A percentile compares a stretch with the other conserved stretches of the same genome.
These are phyloP conservation scores for Corchorus olitorius DNA, from an alignment of 345 rosid genomes.

Conservation along the genomic window DNA sequence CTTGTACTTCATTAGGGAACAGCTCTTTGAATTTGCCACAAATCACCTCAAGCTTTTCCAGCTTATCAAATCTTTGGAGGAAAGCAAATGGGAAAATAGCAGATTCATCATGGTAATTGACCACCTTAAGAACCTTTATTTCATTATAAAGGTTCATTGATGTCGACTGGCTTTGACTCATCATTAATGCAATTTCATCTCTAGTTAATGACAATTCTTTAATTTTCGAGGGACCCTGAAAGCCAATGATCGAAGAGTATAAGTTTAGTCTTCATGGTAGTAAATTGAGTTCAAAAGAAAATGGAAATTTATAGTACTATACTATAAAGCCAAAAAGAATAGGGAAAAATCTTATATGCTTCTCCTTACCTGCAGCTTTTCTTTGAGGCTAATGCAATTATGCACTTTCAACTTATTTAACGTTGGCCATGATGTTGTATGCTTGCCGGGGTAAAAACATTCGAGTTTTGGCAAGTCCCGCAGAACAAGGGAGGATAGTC, in stretches of 20 bases:
- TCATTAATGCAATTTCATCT: neutral
- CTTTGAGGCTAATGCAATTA: neutral
- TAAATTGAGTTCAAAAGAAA: too few relatives aligned
- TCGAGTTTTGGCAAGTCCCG: neutral
- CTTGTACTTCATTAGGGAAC: neutral
- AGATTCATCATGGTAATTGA: neutral
- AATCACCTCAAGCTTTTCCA: neutral
- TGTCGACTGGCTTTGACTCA: slow-evolving; percentile 1
- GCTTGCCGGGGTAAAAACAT: neutral
- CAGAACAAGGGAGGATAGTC: slow-evolving; percentile 3
- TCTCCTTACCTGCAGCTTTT: too few relatives aligned
- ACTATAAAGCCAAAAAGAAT: too few relatives aligned
- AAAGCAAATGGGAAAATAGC: neutral
- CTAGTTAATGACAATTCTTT: neutral
- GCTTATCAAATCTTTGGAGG: too few relatives aligned
- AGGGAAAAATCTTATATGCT: too few relatives aligned
- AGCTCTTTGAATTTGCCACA: neutral
- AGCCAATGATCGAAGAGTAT: neutral
- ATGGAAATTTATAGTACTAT: too few relatives aligned
- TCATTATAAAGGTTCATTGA: neutral
- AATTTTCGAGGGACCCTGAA: too few relatives aligned
- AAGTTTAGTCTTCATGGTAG: too few relatives aligned
- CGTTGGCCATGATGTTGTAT: slow-evolving; percentile 6
- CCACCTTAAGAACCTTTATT: neutral
- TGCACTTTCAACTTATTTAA: neutral